Percentiles rank a stretch among this genome's conserved stretches.
Evolutionary conservation across 1,139 yeast species (phyloP).

Genomic region (Debaryomyces psychrophilus): DNA sequence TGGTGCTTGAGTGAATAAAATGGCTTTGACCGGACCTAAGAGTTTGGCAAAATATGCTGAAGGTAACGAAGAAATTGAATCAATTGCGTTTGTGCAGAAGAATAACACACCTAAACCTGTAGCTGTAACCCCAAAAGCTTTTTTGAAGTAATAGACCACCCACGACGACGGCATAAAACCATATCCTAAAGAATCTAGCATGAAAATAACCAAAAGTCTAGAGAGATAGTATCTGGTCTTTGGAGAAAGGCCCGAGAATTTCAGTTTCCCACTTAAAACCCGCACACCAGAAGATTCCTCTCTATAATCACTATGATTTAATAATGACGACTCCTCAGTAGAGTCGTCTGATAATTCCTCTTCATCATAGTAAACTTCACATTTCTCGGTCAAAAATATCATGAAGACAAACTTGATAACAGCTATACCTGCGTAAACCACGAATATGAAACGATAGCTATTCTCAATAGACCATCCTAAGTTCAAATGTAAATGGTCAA

Average conservation of each 20-base stretch:
- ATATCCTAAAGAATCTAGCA: slow-evolving; percentile 83
- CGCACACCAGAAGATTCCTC: not conserved
- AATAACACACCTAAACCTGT: slow-evolving; percentile 53
- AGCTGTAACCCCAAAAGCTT: slow-evolving; percentile 42
- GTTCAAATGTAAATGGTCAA: slow-evolving; percentile 44
- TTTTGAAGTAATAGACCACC: slow-evolving; percentile 77
- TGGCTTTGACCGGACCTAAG: slow-evolving; percentile 80
- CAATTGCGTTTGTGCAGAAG: slow-evolving; percentile 61
- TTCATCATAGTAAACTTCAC: slow-evolving; percentile 45
- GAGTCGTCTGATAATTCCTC: slow-evolving; percentile 10
- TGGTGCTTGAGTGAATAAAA: slow-evolving; percentile 77
- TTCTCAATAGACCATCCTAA: slow-evolving; percentile 34
- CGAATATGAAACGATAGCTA: slow-evolving; percentile 64
- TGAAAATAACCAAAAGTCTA: slow-evolving; percentile 52
- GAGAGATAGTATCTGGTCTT: slow-evolving; percentile 38
- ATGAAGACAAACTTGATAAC: slow-evolving; percentile 55
- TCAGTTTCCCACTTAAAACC: not conserved
- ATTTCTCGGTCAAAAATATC: slow-evolving; percentile 53
- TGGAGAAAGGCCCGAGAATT: slow-evolving; percentile 27
- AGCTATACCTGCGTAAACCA: slow-evolving; percentile 60
- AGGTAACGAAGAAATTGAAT: slow-evolving; percentile 67
- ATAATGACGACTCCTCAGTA: slow-evolving; percentile 12
- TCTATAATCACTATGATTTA: slow-evolving; percentile 4
- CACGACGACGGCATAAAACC: slow-evolving; percentile 90
- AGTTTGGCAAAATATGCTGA: slow-evolving; percentile 68